Base-by-base conservation (phyloP, 164 flowering plant species). In the Cinnamomum chago region DNA sequence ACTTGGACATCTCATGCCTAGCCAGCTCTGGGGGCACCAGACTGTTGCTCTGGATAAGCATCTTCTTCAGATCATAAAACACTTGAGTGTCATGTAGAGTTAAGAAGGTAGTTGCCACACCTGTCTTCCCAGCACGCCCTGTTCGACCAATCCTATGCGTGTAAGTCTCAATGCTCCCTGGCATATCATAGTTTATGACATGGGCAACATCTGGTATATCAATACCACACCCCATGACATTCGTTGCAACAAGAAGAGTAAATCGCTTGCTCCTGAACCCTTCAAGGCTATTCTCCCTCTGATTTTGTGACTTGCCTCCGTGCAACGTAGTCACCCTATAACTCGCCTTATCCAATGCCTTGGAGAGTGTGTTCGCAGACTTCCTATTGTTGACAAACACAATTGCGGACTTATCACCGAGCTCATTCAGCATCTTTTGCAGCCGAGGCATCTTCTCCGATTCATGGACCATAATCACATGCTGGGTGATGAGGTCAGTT, bases 151-250 rank as follows among this genome's bases (percentile, higher is more conserved):
- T 93, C 58, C 98, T 91, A 80, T 93, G 98, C 0, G 94, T 90
- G 80, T 93, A 92, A 84, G 84, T 87, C 76, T 93, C 95, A 73
- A 92, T 89, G 69, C 86, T 87, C 7, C 86, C 85, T 13, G 94
- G 97, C 95, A 90, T 93, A 80, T 93, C 95, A 77, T 80, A 86
- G 77, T 93, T 93, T 71, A 90, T 90, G 25, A 93, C 98, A 79
- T 91, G 91, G 17, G 92, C 94, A 68, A 93, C 97, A 79, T 90
- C 97, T 55, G 97, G 97, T 60, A 94, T 92, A 83, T 94, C 98
- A 78, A 94, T 92, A 3, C 97, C 98, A 87, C 97, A 93, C 4
- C 97, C 98, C 3, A 90, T 95, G 25, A 94, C 97, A 85, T 94
- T 97, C 1, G 98, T 92, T 12, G 98, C 97, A 73, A 90, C 98